Conservation (phyloP, 164 flowering plant genomes). For the Hamamelis virginiana region DNA sequence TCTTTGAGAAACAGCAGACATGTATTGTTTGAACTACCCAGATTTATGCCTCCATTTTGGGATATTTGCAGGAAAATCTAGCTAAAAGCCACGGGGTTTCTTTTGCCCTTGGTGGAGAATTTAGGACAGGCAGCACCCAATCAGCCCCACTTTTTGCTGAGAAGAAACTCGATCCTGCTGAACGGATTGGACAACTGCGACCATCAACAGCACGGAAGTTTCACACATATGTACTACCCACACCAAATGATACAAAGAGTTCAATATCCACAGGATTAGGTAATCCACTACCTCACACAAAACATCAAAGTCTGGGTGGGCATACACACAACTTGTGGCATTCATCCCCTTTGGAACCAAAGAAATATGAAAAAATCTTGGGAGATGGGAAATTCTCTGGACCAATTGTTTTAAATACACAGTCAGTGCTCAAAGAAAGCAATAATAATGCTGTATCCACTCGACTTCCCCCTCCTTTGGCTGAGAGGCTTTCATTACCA, state of each 20-base stretch:
- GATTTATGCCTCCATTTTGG: slow-evolving; percentile 3
- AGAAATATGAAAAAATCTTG: slow-evolving; percentile 31
- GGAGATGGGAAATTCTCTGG: slow-evolving; percentile 39
- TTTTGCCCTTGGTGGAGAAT: slow-evolving; percentile 25
- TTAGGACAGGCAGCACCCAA: slow-evolving; percentile 49
- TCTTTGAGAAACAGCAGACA: background rate
- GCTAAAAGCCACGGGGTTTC: slow-evolving; percentile 35
- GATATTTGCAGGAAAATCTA: slow-evolving; percentile 50
- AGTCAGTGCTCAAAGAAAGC: slow-evolving; percentile 69
- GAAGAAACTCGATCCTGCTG: slow-evolving; percentile 48
- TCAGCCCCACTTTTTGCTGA: slow-evolving; percentile 81
- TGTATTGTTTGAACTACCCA: background rate
- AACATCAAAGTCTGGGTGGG: slow-evolving; percentile 28
- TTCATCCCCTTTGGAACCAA: slow-evolving; percentile 64
- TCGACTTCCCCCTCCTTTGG: slow-evolving; percentile 52
- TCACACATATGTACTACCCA: slow-evolving; percentile 77
- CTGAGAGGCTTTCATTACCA: slow-evolving; percentile 37
- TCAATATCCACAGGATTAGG: slow-evolving; percentile 31
- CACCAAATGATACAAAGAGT: slow-evolving; percentile 64
- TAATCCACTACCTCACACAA: slow-evolving; percentile 27
- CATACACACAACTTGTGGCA: slow-evolving; percentile 41
- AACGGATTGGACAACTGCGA: slow-evolving; percentile 32
- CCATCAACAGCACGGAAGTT: slow-evolving; percentile 56
- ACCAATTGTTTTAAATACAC: slow-evolving; percentile 22
- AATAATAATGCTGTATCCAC: slow-evolving; percentile 41